Conservation (phyloP, 352 stramenopile species). For the Pythium coloratum region DNA sequence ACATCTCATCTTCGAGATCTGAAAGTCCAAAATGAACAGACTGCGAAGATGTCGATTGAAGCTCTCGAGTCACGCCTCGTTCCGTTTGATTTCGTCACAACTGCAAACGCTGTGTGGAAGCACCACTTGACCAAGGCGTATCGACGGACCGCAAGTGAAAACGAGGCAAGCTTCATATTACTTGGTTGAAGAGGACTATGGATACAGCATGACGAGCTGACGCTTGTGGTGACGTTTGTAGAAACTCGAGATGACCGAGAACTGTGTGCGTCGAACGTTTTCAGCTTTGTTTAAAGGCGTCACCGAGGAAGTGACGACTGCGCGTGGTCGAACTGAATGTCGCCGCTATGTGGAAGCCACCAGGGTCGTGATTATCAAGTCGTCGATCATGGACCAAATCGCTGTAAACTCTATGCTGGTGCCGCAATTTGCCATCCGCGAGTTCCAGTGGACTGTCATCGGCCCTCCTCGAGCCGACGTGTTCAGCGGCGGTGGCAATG, state of each 20-base stretch:
- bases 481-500: conserved; percentile 1
- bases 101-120: conserved; percentile 17
- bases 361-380: conserved; percentile 19
- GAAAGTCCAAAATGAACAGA: conserved; percentile 11
- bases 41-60: conserved; percentile 15
- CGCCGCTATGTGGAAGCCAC: conserved; percentile 8
- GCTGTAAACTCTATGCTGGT: neutral
- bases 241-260: conserved; percentile 6
- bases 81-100: conserved; percentile 14
- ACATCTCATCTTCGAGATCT: conserved; percentile 7
- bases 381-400: conserved; percentile 13
- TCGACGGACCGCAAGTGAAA: neutral
- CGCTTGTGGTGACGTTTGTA: neutral
- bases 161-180: neutral
- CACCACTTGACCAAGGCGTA: conserved; percentile 16
- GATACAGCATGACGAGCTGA: too few species aligned
- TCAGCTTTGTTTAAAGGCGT: neutral
- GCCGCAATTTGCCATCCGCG: conserved; percentile 10
- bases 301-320: neutral
- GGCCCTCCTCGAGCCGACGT: conserved; percentile 2
- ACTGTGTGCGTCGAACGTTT: conserved; percentile 11
- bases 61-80: conserved; percentile 17
- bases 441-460: conserved; percentile 20
- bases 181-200: too few species aligned
- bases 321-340: conserved; percentile 10